A percentile compares a stretch with the other conserved stretches of the same genome.
Evolutionary conservation across 2,329 filamentous ascomycete genomes (phyloP).

Genomic region (Tolypocladium cylindrosporum): DNA sequence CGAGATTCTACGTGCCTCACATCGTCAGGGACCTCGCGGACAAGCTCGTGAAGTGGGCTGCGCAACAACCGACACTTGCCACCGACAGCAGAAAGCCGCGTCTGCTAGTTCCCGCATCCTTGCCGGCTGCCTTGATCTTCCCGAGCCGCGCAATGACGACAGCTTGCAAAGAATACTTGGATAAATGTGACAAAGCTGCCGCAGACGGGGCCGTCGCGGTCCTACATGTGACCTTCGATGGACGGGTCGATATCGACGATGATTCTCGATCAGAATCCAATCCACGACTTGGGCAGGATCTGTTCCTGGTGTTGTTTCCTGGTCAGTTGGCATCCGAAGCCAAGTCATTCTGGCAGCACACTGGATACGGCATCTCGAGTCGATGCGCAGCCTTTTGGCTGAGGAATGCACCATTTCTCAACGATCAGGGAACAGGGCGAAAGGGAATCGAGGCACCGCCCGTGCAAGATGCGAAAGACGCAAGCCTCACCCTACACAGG

Average conservation of each 20-base stretch:
- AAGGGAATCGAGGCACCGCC: not conserved
- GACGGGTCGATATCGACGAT: not conserved
- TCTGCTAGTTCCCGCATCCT: not conserved
- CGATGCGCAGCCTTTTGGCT: constrained; percentile 15
- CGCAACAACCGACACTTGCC: not conserved
- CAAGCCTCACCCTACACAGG: constrained; percentile 5
- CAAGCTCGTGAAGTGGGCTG: constrained; percentile 9
- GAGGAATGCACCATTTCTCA: constrained; percentile 11
- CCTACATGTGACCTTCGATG: constrained; percentile 7
- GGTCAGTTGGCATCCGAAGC: constrained; percentile 8
- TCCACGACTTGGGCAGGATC: not conserved
- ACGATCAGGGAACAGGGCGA: not conserved
- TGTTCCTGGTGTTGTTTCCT: constrained; percentile 10
- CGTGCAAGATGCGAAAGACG: constrained; percentile 3
- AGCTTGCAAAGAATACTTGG: constrained; percentile 10
- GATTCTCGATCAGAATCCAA: not conserved
- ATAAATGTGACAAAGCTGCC: not conserved
- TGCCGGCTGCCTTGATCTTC: constrained; percentile 6
- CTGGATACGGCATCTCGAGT: constrained; percentile 18
- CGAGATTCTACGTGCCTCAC: constrained; percentile 16
- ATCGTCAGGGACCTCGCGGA: constrained; percentile 11
- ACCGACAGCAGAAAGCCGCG: no score
- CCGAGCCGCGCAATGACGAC: constrained; percentile 6
- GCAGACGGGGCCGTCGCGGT: not conserved
- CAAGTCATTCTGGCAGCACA: constrained; percentile 20